phyloP scores from a whole-genome alignment of 768 basidiomycete genomes.

The Leccinum broughii region DNA sequence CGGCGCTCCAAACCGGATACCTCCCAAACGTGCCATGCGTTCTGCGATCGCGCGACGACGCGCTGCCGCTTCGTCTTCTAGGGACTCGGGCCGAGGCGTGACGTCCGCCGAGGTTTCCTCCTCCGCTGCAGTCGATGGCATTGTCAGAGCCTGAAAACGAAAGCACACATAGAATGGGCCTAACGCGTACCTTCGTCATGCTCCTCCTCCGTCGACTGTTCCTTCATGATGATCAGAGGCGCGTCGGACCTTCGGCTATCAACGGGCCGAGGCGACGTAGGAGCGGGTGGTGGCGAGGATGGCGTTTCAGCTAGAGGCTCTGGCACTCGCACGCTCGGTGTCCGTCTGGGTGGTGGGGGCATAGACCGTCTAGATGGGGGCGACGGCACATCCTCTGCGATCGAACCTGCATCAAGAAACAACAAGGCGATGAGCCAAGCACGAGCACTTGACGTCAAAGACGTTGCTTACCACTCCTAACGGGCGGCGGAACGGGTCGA shows the following conservation, averaged over 20 bases:
- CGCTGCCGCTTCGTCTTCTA: slow-evolving; percentile 49
- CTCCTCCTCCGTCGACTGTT: slow-evolving; percentile 8
- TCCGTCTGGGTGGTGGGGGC: slow-evolving; percentile 24
- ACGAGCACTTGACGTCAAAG: neutral
- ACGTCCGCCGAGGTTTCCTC: slow-evolving; percentile 9
- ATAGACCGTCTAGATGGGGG: slow-evolving; percentile 20
- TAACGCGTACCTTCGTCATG: slow-evolving; percentile 11
- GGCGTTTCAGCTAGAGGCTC: slow-evolving; percentile 12
- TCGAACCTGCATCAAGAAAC: slow-evolving; percentile 8
- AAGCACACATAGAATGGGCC: neutral
- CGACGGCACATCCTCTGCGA: slow-evolving; percentile 14
- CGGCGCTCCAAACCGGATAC: slow-evolving; percentile 78
- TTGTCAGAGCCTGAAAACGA: neutral
- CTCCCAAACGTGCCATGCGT: slow-evolving; percentile 92
- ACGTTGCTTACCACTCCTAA: slow-evolving; percentile 25
- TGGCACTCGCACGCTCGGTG: slow-evolving; percentile 17
- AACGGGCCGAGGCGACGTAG: slow-evolving; percentile 17
- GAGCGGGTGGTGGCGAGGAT: slow-evolving; percentile 22
- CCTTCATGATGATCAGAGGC: slow-evolving; percentile 28
- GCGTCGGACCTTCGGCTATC: slow-evolving; percentile 16
- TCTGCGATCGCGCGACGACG: slow-evolving; percentile 80
- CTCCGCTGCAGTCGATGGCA: slow-evolving; percentile 1
- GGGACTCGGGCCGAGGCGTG: slow-evolving; percentile 18
- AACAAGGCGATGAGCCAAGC: slow-evolving; percentile 3
- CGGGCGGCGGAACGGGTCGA: slow-evolving; percentile 32